These are phyloP conservation scores for Crucibulum parvulum DNA, from an alignment of 1,284 basidiomycete species.

Conservation along the genomic window DNA sequence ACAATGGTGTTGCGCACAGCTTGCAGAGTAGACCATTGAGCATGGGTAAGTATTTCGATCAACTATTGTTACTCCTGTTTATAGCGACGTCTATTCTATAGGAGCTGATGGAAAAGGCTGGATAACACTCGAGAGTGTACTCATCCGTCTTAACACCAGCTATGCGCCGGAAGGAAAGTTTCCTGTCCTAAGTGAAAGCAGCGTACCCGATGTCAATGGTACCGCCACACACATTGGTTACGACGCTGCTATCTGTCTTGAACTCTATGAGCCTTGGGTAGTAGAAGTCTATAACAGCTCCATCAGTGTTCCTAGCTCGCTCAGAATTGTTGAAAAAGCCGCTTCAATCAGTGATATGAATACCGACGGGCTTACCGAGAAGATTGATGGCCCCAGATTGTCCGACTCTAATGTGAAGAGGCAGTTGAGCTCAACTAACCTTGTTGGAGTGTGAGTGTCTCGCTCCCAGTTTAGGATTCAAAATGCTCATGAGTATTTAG, in stretches of 20 bases:
- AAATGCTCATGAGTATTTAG: slow-evolving; percentile 7
- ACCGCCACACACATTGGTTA: slow-evolving; percentile 40
- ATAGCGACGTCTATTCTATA: not conserved
- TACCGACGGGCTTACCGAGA: slow-evolving; percentile 12
- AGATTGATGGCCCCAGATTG: slow-evolving; percentile 16
- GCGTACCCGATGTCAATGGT: slow-evolving; percentile 30
- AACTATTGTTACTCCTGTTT: too few relatives aligned
- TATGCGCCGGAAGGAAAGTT: slow-evolving; percentile 44
- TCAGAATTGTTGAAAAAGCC: slow-evolving; percentile 34
- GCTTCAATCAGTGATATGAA: slow-evolving; percentile 22
- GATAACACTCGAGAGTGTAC: slow-evolving; percentile 41
- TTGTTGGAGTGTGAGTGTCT: slow-evolving; percentile 27
- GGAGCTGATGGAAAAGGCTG: slow-evolving; percentile 40
- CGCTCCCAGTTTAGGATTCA: not conserved
- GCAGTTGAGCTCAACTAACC: slow-evolving; percentile 34
- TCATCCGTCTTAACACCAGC: slow-evolving; percentile 45
- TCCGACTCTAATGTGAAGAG: slow-evolving; percentile 20
- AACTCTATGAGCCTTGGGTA: slow-evolving; percentile 50
- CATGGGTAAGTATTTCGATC: slow-evolving; percentile 37
- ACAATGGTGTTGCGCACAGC: slow-evolving; percentile 43
- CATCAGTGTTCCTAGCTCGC: slow-evolving; percentile 30
- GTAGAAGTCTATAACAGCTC: slow-evolving; percentile 46
- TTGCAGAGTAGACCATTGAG: slow-evolving; percentile 36
- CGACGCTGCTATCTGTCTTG: slow-evolving; percentile 47
- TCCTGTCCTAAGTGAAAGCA: slow-evolving; percentile 18